phyloP scores from a whole-genome alignment of 208 protist genomes.

The Acanthamoeba pearcei region DNA sequence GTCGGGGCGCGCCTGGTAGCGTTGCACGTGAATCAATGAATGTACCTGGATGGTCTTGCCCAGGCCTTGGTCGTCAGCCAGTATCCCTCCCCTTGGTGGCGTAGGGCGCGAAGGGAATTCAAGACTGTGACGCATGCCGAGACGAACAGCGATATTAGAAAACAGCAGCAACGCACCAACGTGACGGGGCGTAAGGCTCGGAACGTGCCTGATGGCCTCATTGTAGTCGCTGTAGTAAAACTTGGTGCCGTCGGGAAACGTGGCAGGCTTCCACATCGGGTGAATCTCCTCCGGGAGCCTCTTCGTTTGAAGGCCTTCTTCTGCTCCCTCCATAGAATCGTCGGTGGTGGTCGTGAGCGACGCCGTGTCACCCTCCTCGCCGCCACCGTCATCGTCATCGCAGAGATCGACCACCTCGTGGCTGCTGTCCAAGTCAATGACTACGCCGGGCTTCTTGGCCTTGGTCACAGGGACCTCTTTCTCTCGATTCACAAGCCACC shows the following conservation, averaged over 20 bases:
- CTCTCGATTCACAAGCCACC: slow-evolving; percentile 22
- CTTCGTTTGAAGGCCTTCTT: no score
- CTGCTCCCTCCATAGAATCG: not conserved
- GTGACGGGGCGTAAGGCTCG: not conserved
- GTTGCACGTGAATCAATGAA: slow-evolving; percentile 13
- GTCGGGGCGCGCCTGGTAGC: no score
- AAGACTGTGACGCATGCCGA: not conserved
- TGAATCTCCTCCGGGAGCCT: not conserved
- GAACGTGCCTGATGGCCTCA: not conserved
- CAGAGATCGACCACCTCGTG: slow-evolving; percentile 36
- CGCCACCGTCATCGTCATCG: not conserved
- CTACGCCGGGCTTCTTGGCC: not conserved
- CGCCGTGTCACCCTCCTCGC: not conserved
- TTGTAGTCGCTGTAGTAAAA: slow-evolving; percentile 55
- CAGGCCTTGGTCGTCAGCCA: slow-evolving; percentile 82
- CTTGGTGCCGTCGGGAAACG: not conserved
- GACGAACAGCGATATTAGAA: no score
- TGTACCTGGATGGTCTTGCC: slow-evolving; percentile 87
- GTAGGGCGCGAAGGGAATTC: slow-evolving; percentile 3
- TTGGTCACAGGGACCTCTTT: not conserved
- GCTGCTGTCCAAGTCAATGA: not conserved
- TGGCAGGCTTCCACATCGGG: slow-evolving; percentile 7
- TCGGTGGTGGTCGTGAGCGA: not conserved
- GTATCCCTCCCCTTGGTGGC: slow-evolving; percentile 76
- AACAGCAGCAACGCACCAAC: no score